Evolutionary conservation across 169 alveolate genomes (phyloP).

Genomic region (Theileria luwenshuni): DNA sequence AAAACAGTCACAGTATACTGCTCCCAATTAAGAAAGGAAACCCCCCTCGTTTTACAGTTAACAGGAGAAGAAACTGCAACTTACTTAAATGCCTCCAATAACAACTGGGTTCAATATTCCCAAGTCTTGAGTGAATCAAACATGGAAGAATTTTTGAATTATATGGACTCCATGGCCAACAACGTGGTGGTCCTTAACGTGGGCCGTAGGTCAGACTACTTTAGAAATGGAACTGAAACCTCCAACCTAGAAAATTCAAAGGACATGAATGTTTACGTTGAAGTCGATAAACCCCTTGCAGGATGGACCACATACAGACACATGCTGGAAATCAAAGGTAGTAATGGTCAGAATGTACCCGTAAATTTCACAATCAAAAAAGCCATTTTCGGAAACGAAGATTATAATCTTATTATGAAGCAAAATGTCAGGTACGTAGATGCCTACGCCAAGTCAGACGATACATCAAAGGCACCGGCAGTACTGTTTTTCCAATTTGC

Average conservation of each 20-base stretch:
- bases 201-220: conserved; percentile 8
- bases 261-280: conserved; percentile 14
- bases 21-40: not conserved
- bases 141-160: not conserved
- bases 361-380: not conserved
- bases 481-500: not conserved
- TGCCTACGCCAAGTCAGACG: not conserved
- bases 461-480: not conserved
- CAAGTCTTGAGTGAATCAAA: too few relatives aligned
- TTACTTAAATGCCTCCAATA: not conserved
- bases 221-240: conserved; percentile 1
- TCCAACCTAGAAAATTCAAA: not conserved
- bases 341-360: not conserved
- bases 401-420: not conserved
- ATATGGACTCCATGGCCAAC: not conserved
- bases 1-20: not conserved
- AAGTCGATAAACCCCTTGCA: not conserved
- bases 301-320: conserved; percentile 4
- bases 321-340: conserved; percentile 3
- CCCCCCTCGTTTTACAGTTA: not conserved
- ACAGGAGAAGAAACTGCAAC: not conserved
- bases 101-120: not conserved
- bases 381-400: not conserved
- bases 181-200: not conserved
- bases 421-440: not conserved